Conservation (phyloP, 495 filamentous ascomycete species). For the Clavariopsis aquatica region DNA sequence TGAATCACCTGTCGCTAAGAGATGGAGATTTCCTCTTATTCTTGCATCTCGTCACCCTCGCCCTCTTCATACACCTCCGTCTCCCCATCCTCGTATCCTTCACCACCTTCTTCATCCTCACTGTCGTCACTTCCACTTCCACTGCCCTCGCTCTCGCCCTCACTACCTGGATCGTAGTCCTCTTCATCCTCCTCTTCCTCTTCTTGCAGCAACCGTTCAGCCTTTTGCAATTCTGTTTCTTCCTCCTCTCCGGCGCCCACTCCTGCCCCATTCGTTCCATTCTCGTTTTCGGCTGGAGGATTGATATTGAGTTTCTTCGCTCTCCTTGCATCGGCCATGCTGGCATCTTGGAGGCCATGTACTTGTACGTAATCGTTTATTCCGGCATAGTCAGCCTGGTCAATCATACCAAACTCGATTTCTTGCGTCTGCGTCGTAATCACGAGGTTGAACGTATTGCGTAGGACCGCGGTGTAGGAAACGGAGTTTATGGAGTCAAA, state of each 20-base stretch:
- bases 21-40: neutral
- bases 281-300: conserved; percentile 56
- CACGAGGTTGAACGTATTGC: conserved; percentile 91
- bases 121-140: conserved; percentile 54
- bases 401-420: conserved; percentile 49
- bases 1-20: neutral
- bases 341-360: conserved; percentile 83
- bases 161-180: conserved; percentile 51
- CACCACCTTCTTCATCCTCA: conserved; percentile 52
- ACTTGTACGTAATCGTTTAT: conserved; percentile 83
- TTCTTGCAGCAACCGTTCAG: conserved; percentile 63
- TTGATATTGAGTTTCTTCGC: conserved; percentile 81
- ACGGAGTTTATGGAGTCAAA: conserved; percentile 76
- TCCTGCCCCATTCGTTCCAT: conserved; percentile 32
- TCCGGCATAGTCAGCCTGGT: conserved; percentile 54
- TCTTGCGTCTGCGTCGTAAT: conserved; percentile 57
- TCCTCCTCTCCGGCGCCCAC: conserved; percentile 47
- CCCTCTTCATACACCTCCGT: conserved; percentile 45
- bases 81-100: conserved; percentile 46
- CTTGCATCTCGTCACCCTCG: conserved; percentile 33
- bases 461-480: conserved; percentile 85
- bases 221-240: conserved; percentile 66
- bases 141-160: conserved; percentile 62
- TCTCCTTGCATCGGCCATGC: conserved; percentile 82
- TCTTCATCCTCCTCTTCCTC: conserved; percentile 84